Evolutionary conservation across 345 rosid genomes (phyloP).

Genomic region (Cochlearia excelsa): DNA sequence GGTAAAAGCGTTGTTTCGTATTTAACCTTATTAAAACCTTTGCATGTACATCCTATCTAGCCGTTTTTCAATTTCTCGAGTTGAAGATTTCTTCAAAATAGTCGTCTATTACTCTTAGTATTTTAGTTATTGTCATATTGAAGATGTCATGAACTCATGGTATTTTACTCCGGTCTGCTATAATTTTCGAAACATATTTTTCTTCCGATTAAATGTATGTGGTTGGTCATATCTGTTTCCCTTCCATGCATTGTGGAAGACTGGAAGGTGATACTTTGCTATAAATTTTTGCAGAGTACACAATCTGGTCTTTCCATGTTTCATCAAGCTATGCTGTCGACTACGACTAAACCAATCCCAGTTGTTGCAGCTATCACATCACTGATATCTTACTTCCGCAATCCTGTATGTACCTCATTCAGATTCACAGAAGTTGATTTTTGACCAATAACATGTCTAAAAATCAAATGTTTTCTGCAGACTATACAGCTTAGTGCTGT

Average conservation of each 20-base stretch:
- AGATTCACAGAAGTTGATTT: constrained; percentile 13
- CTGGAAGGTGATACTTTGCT: constrained; percentile 29
- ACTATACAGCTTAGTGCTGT: constrained; percentile 67
- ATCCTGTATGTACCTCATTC: constrained; percentile 53
- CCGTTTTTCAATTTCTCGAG: not conserved
- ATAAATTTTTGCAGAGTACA: constrained; percentile 52
- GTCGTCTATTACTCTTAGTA: constrained; percentile 3
- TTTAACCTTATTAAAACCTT: constrained; percentile 17
- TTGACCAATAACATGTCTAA: constrained; percentile 16
- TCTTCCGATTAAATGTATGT: constrained; percentile 14
- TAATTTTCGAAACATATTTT: not conserved
- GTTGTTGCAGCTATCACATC: constrained; percentile 73
- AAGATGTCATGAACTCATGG: constrained; percentile 1
- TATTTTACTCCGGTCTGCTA: constrained; percentile 7
- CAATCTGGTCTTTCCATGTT: constrained; percentile 52
- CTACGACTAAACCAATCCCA: constrained; percentile 64
- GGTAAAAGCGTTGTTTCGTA: constrained; percentile 40
- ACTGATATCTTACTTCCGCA: constrained; percentile 61
- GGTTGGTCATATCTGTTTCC: constrained; percentile 15
- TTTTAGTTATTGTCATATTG: not conserved
- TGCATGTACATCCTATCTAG: constrained; percentile 5
- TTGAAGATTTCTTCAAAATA: not conserved
- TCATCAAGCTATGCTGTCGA: constrained; percentile 76
- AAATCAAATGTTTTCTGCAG: constrained; percentile 40
- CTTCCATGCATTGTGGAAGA: constrained; percentile 17